These are phyloP conservation scores for Calocybe gambosa DNA, from an alignment of 1,284 basidiomycete species.

Conservation along the genomic window DNA sequence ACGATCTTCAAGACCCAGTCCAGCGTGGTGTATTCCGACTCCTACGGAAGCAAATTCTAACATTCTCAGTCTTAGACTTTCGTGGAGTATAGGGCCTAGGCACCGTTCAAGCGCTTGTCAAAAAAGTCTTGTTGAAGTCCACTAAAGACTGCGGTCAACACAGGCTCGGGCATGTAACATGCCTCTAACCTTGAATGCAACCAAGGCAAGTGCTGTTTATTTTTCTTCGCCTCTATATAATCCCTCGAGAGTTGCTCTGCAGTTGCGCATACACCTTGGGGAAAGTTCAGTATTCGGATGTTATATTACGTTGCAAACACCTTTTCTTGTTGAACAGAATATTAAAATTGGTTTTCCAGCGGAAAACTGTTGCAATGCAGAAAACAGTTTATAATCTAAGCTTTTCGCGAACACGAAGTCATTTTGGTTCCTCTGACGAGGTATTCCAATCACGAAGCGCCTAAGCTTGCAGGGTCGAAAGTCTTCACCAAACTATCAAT, in stretches of 20 bases:
- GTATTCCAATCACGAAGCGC: constrained; percentile 62
- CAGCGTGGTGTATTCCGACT: constrained; percentile 86
- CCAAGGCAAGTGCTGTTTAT: constrained; percentile 60
- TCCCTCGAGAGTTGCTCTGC: constrained; percentile 74
- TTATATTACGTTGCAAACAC: constrained; percentile 28
- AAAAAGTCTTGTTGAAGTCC: constrained; percentile 34
- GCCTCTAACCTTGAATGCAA: constrained; percentile 41
- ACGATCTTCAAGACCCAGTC: constrained; percentile 69
- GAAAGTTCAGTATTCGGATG: neutral
- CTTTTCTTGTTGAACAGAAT: constrained; percentile 84
- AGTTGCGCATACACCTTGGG: constrained; percentile 57
- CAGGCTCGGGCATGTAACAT: neutral
- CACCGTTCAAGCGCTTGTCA: constrained; percentile 60
- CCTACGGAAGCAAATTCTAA: constrained; percentile 58
- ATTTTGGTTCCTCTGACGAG: constrained; percentile 57
- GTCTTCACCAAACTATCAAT: constrained; percentile 79
- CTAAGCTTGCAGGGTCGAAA: constrained; percentile 82
- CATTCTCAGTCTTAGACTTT: neutral
- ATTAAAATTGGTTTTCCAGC: constrained; percentile 76
- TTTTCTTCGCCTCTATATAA: constrained; percentile 51
- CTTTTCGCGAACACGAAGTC: constrained; percentile 74
- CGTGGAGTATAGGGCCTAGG: neutral
- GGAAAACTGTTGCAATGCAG: constrained; percentile 63
- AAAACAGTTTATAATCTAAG: constrained; percentile 74
- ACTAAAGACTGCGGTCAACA: neutral